Evolutionary conservation across 2,329 filamentous ascomycete species (phyloP), one percentile per base, ranked within the genome.

Genomic region (Monilinia polystroma): DNA sequence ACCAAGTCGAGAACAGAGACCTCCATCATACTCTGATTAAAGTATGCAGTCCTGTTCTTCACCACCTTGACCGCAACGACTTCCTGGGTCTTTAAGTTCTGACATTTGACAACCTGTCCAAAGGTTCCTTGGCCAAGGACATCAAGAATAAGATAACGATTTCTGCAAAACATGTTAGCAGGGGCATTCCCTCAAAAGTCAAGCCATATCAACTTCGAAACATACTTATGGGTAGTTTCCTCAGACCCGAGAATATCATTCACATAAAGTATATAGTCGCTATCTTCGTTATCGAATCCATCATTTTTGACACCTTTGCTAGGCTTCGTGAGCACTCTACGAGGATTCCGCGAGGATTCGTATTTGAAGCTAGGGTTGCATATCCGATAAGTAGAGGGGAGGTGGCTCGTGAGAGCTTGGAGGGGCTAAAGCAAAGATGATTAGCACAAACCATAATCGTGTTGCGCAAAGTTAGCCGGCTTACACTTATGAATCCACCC

Each of bases 11-110:
- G 83, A 32, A 99, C 95, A 1, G 95, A 99, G 43, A 99, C 95
- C 77, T 99, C 95, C 95, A 99, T 99, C 95, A 99, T 99, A 79
- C 95, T 98, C 79, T 99, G 95, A 77, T 99, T 99, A 82, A 99
- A 99, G 79, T 99, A 99, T 49, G 95, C 95, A 1, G 95, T 99
- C 75, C 94, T 89, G 79, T 99, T 99, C 81, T 99, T 99, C 81
- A 99, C 95, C 65, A 99, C 95, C 80, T 99, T 99, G 72, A 99
- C 95, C 4, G 95, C 95, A 55, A 99, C 95, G 51, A 99, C 95
- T 79, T 99, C 95, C 78, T 97, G 93, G 0, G 95, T 98, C 81
- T 97, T 97, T 74, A 99, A 80, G 75, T 99, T 99, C 78, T 99
- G 95, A 77, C 95, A 99, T 79, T 99, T 99, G 69, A 99, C 95